Percentiles rank a stretch among this genome's conserved stretches.
Evolutionary conservation across 2,329 filamentous ascomycete genomes (phyloP).

Genomic region (Xylaria sp.): DNA sequence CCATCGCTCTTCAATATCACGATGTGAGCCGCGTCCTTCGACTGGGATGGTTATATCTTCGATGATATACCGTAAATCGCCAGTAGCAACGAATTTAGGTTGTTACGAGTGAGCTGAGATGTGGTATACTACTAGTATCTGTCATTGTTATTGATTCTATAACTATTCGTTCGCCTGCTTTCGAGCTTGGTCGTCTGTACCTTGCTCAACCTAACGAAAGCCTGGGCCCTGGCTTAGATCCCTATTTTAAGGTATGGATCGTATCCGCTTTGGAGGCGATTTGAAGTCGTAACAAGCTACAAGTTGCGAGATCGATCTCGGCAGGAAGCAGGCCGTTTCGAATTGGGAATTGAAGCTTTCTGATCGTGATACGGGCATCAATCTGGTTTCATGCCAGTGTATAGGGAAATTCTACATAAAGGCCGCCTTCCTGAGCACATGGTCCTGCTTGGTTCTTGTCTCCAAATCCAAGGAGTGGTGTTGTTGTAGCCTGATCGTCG

Average conservation of each 20-base stretch:
- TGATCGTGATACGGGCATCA: conserved; percentile 9
- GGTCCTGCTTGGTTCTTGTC: neutral
- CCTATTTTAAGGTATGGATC: conserved; percentile 16
- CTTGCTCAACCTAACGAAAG: no score
- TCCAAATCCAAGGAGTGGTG: neutral
- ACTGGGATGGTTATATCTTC: neutral
- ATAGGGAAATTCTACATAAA: conserved; percentile 5
- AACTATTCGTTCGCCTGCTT: neutral
- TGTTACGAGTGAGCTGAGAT: neutral
- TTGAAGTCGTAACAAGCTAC: conserved; percentile 10
- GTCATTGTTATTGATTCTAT: neutral
- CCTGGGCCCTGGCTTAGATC: neutral
- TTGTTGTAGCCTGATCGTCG: neutral
- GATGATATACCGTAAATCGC: neutral
- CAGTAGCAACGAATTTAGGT: neutral
- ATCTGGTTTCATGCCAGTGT: conserved; percentile 14
- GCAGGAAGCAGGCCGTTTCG: conserved; percentile 25
- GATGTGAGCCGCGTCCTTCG: neutral
- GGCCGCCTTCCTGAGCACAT: conserved; percentile 2
- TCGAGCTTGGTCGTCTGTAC: no score
- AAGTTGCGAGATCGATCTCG: conserved; percentile 38
- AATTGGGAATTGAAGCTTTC: conserved; percentile 20
- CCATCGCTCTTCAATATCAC: neutral
- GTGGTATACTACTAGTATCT: neutral
- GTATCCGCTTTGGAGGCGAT: conserved; percentile 27